Percentiles rank a stretch among this genome's conserved stretches.
Evolutionary conservation across 768 basidiomycete species (phyloP).

Genomic region (Strobilomyces confusus): DNA sequence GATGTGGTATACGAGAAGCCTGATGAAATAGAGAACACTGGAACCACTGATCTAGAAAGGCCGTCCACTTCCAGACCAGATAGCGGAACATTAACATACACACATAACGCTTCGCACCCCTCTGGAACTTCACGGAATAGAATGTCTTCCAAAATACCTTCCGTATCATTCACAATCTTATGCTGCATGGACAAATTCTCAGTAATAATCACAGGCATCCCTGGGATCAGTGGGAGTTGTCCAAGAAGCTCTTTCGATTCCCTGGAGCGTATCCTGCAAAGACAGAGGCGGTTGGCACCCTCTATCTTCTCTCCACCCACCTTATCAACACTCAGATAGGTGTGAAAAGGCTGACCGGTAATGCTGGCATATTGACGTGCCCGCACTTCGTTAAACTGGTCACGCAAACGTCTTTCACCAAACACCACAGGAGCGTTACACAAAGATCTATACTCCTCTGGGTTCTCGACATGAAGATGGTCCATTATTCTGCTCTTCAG

Average conservation of each 20-base stretch:
- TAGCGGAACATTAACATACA: neutral
- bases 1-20: neutral
- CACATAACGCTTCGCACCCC: neutral
- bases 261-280: neutral
- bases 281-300: neutral
- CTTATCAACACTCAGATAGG: neutral
- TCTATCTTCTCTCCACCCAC: neutral
- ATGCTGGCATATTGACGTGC: neutral
- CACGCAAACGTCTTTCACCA: neutral
- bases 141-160: neutral
- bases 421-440: neutral
- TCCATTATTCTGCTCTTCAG: neutral
- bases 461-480: neutral
- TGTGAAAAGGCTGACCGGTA: neutral
- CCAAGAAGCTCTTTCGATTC: neutral
- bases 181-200: neutral
- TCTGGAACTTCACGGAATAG: neutral
- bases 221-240: neutral
- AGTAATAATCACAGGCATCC: neutral
- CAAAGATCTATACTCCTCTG: neutral
- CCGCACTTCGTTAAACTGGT: neutral
- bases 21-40: neutral
- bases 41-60: neutral
- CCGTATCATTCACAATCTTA: neutral
- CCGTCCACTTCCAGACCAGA: neutral